Base-by-base conservation (phyloP, 768 basidiomycete genomes). In the Suillus cothurnatus region DNA sequence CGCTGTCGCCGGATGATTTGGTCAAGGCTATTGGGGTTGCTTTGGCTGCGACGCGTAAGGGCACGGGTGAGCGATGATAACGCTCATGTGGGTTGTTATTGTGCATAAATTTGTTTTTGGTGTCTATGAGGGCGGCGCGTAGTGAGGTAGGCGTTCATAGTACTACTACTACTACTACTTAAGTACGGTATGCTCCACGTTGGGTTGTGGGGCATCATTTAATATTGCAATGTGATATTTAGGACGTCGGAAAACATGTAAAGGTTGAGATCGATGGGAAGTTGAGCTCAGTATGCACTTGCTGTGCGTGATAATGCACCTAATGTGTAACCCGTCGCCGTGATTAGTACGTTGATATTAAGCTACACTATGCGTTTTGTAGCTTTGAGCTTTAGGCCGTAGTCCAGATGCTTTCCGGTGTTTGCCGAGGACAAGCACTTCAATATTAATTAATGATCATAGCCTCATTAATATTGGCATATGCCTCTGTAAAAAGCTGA, bases 11-110 rank as follows among this genome's bases (percentile, higher is more conserved):
- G 6, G 63, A 70, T 41, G 71, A 74, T 8, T 0, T 77, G 59
- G 66, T 53, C 32, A 64, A 65, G 57, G 75, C 70, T 28, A 76
- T 76, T 61, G 41, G 53, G 4, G 68, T 64, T 4, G 76, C 73
- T 0, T 38, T 77, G 3, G 69, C 73, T 0, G 65, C 70, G 41
- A 49, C 76, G 49, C 19, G 41, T 17, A 47, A 55, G 47, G 31
- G 2, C 11, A 34, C 6, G 21, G 32, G 6, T 0, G 53, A 55
- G 53, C 34, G 11, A 53, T 31, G 28, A 5, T 55, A 11, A 19
- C 3, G n/a, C n/a, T n/a, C 17, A 19, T 43, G 14, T 49, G 45
- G n/a, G 49, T 50, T 26, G n/a, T 50, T 50, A 26, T 50, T 50
- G 26, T 50, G 28, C 28, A 52, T 52, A 52, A 31, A 8, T 50